Base-by-base conservation (phyloP, 2,329 filamentous ascomycete genomes). In the Neofusicoccum laricinum region DNA sequence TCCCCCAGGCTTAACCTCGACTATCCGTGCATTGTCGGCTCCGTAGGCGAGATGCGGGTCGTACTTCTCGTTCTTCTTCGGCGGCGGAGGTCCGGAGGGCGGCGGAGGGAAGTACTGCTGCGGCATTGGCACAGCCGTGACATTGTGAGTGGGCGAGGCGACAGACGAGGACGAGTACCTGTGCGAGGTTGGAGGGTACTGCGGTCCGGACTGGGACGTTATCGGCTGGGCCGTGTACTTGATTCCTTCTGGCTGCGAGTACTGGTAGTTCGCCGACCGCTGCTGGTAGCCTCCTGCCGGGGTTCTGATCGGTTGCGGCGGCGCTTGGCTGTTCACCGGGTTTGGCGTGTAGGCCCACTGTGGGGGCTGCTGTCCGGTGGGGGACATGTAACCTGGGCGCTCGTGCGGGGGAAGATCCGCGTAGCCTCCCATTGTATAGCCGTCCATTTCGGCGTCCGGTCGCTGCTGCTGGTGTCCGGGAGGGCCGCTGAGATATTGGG, bases 391-490 rank as follows among this genome's bases (percentile, higher is more conserved):
- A 40, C 74, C 76, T 2, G 79, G 78, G 4, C 79, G 72, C 66
- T 82, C 75, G 59, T 80, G 70, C 12, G 78, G 79, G 32, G 79
- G 79, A 10, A 80, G 72, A 66, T 81, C 79, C 25, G 72, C 70
- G 66, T 78, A 81, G 62, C 75, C 77, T 58, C 79, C 79, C 77
- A 80, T 80, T 55, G 77, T 79, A 38, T 79, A 75, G 66, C 73
- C 73, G 50, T 74, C 43, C 63, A 51, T 51, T 14, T 51, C 19
- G 4, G 46, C 1, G 17, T 25, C 30, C 2, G 51, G 32, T 58
- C 51, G 51, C 43, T 61, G 45, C 25, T 46, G 46, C 25, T 53
- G 63, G 45, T 34, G 36, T 38, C 34, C 49, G 34, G 59, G 15
- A 7, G 59, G 21, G 21, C 61, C 14, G 19, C 25, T 34, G 45